Percentiles rank a stretch among this genome's conserved stretches.
phyloP scores from a whole-genome alignment of 2,329 filamentous ascomycete genomes.

The Onygena corvina region DNA sequence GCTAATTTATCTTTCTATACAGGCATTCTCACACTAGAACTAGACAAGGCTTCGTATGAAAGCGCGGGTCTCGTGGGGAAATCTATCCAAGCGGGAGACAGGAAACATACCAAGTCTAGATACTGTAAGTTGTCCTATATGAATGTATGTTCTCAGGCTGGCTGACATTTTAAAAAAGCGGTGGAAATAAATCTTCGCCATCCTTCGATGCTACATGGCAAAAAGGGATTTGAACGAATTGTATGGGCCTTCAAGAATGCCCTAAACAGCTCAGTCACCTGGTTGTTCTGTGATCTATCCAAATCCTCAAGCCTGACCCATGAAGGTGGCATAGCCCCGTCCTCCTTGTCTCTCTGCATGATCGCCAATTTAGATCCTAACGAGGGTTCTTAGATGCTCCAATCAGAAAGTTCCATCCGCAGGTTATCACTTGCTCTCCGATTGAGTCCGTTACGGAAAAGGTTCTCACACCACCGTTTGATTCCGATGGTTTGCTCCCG shows the following conservation, averaged over 20 bases:
- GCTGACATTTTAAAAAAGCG: conserved; percentile 36
- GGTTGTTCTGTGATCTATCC: conserved; percentile 62
- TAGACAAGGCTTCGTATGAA: conserved; percentile 74
- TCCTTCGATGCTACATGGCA: conserved; percentile 68
- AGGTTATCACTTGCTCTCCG: conserved; percentile 24
- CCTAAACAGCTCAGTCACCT: conserved; percentile 53
- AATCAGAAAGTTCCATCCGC: conserved; percentile 31
- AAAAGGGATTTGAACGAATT: conserved; percentile 68
- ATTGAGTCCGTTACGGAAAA: conserved; percentile 18
- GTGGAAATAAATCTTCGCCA: conserved; percentile 64
- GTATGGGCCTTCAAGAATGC: conserved; percentile 69
- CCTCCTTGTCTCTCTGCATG: neutral
- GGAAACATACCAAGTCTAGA: conserved; percentile 55
- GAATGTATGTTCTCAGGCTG: neutral
- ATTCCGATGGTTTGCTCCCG: conserved; percentile 18
- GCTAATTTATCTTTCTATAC: neutral
- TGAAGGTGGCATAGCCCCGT: conserved; percentile 34
- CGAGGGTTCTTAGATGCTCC: conserved; percentile 20
- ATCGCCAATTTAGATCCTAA: neutral
- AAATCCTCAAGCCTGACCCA: conserved; percentile 18
- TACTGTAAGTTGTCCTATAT: conserved; percentile 47
- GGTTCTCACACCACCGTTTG: conserved; percentile 25
- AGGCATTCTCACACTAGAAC: conserved; percentile 62
- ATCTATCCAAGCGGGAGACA: conserved; percentile 45
- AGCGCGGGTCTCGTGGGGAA: conserved; percentile 66